Base-by-base conservation (phyloP, 257 asterid species). In the Nicotiana paniculata region DNA sequence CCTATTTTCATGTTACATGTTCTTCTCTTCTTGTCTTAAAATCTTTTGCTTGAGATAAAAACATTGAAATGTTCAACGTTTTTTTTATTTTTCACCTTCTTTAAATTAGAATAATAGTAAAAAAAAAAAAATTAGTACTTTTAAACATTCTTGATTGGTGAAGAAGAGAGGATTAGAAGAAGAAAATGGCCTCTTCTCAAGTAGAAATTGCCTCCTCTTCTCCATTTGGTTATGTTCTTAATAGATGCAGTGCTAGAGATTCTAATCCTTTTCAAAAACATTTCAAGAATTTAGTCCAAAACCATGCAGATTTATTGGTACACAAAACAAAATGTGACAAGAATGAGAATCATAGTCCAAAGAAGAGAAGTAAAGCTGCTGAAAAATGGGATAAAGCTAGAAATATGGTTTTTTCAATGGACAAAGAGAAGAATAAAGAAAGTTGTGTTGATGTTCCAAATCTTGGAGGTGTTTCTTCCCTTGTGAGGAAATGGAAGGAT, bases 401-500 rank as follows among this genome's bases (percentile, higher is more conserved):
- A 82, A 91, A 80, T 24, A 57, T 59, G 74, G 74, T 79, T 26
- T 53, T 53, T 30, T 46, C 80, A 17, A 62, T 18, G 64, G 84
- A 24, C n/a, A 72, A 66, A 53, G 78, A 65, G 74, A 92, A n/a
- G 90, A 86, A 80, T 62, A 10, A 53, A 64, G 70, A 83, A 57
- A 81, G 43, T 70, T 57, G 16, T 33, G 1, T 37, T 0, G 89
- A 85, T 75, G 85, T 81, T 53, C 83, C 87, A 13, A 86, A 85
- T 81, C 57, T 72, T 35, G 89, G 93, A 1, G 96, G 93, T 18
- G 97, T 95, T 8, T 93, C 98, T 17, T 92, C 97, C 51, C 91
- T 95, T 46, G 92, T 95, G 28, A 93, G 83, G 81, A 92, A 90
- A 86, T 95, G 97, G 97, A 88, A 85, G 82, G 90, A 87, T 39